Conservation (phyloP, 139 green algal species). For the Picochlorum sp. region DNA sequence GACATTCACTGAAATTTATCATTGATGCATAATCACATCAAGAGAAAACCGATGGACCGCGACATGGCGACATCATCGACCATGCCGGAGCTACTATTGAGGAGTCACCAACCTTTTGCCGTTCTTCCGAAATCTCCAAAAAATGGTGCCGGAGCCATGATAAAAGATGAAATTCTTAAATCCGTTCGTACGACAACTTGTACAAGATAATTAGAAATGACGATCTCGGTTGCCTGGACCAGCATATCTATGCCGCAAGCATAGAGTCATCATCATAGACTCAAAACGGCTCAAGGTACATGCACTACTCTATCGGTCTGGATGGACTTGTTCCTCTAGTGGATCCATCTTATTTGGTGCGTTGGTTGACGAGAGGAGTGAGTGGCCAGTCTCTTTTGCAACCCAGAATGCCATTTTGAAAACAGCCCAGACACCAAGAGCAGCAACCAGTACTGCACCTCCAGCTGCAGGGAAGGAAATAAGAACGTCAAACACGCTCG, state of each 20-base stretch:
- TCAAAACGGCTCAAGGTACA: neutral
- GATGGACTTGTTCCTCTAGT: too few relatives aligned
- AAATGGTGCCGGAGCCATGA: constrained; percentile 24
- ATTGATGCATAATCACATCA: too few relatives aligned
- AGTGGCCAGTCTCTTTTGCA: constrained; percentile 19
- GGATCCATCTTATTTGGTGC: too few relatives aligned
- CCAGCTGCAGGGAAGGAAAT: too few relatives aligned
- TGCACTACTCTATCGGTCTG: too few relatives aligned
- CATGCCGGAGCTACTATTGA: too few relatives aligned
- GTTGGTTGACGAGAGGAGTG: neutral
- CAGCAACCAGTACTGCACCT: constrained; percentile 31
- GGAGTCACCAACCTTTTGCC: constrained; percentile 17
- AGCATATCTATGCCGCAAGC: neutral
- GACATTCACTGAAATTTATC: too few relatives aligned
- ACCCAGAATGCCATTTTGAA: constrained; percentile 41
- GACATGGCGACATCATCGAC: too few relatives aligned
- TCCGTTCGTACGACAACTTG: neutral
- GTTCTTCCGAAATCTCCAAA: constrained; percentile 29
- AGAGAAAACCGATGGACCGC: too few relatives aligned
- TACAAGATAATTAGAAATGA: neutral
- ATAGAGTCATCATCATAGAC: neutral
- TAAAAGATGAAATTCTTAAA: neutral
- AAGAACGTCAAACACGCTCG: too few relatives aligned
- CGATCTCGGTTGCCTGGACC: neutral
- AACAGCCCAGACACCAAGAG: constrained; percentile 32